phyloP scores from a whole-genome alignment of 148 eudicot genomes.

The Bassia scoparia region DNA sequence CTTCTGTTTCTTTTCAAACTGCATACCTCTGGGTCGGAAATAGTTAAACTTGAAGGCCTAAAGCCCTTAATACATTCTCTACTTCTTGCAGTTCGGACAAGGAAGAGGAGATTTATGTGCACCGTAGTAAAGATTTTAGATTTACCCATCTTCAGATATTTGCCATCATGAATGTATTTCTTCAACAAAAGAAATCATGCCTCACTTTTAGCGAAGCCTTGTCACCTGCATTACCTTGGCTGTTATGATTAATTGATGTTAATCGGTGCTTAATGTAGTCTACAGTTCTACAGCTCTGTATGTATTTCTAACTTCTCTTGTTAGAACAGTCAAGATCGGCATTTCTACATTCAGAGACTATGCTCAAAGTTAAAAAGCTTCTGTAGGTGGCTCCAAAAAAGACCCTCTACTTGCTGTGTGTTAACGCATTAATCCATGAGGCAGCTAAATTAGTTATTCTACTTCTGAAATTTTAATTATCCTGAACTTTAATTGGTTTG shows the following conservation, averaged over 20 bases:
- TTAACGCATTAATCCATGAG: slow-evolving; percentile 55
- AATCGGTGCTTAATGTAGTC: background rate
- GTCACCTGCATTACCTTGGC: slow-evolving; percentile 73
- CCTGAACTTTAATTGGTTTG: slow-evolving; percentile 5
- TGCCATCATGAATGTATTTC: slow-evolving; percentile 49
- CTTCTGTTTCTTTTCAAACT: background rate
- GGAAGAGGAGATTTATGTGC: slow-evolving; percentile 41
- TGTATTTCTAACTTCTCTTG: slow-evolving; percentile 13
- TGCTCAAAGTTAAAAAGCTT: slow-evolving; percentile 54
- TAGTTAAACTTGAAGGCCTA: background rate
- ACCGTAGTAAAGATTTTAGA: slow-evolving; percentile 64
- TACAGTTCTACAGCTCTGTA: background rate
- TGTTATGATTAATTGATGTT: slow-evolving; percentile 40
- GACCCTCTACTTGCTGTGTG: slow-evolving; percentile 30
- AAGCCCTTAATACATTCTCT: background rate
- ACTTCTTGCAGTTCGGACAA: slow-evolving; percentile 52
- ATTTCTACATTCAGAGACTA: slow-evolving; percentile 59
- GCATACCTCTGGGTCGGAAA: background rate
- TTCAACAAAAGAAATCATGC: slow-evolving; percentile 56
- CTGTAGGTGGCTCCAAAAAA: slow-evolving; percentile 32
- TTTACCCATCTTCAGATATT: slow-evolving; percentile 57
- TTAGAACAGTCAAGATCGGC: slow-evolving; percentile 70
- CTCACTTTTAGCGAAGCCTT: slow-evolving; percentile 50
- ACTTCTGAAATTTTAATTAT: background rate
- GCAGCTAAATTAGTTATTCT: slow-evolving; percentile 22